phyloP scores from a whole-genome alignment of 371 early-diverging fungal species.

The Entomophthora muscae region DNA sequence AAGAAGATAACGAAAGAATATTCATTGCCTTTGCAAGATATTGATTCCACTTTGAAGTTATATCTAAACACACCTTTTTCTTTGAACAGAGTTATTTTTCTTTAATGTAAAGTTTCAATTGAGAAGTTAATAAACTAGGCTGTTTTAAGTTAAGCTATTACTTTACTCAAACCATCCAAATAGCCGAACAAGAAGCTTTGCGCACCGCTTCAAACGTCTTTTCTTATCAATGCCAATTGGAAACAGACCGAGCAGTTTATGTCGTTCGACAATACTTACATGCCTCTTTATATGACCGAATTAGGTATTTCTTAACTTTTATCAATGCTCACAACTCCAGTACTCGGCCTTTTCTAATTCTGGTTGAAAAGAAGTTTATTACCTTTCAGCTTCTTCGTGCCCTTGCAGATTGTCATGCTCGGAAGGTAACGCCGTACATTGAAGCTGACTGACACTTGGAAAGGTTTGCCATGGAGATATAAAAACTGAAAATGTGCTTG shows the following conservation, averaged over 20 bases:
- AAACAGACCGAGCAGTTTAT: constrained; percentile 79
- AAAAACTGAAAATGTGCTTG: constrained; percentile 74
- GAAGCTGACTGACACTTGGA: not conserved
- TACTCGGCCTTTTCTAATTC: constrained; percentile 77
- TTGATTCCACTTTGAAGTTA: too few relatives aligned
- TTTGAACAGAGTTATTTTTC: too few relatives aligned
- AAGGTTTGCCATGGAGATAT: constrained; percentile 77
- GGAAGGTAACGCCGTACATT: constrained; percentile 20
- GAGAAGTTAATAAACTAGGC: too few relatives aligned
- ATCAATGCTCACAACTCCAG: constrained; percentile 18
- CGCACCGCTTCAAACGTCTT: constrained; percentile 55
- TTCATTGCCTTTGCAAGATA: too few relatives aligned
- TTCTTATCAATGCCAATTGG: constrained; percentile 56
- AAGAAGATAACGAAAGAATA: too few relatives aligned
- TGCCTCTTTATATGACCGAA: constrained; percentile 82
- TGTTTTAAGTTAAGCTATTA: too few relatives aligned
- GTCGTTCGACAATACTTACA: constrained; percentile 71
- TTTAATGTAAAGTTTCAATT: too few relatives aligned
- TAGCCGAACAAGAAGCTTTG: constrained; percentile 47
- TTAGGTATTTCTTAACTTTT: constrained; percentile 32
- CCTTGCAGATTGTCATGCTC: constrained; percentile 56
- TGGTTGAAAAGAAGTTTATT: constrained; percentile 84
- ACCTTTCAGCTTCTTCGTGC: constrained; percentile 69
- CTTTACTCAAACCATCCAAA: too few relatives aligned
- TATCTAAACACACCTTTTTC: too few relatives aligned